phyloP scores from a whole-genome alignment of 2,329 filamentous ascomycete species.

The Trichophyton verrucosum region DNA sequence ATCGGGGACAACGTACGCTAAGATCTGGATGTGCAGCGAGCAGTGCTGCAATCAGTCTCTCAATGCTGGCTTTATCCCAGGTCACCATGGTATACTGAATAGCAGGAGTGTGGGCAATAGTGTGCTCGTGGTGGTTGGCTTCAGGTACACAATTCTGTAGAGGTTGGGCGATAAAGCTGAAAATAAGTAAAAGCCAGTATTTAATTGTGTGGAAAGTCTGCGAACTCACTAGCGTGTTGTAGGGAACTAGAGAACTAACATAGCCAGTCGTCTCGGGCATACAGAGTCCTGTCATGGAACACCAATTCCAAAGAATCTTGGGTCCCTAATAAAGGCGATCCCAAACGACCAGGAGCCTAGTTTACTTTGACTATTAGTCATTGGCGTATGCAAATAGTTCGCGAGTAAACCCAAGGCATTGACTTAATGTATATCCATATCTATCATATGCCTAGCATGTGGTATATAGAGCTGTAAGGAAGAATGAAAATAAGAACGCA shows the following conservation, averaged over 20 bases:
- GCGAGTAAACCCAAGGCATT: too few relatives aligned
- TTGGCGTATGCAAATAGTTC: too few relatives aligned
- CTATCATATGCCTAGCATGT: too few relatives aligned
- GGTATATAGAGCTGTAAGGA: too few relatives aligned
- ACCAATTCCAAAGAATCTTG: background rate
- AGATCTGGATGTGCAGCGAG: slow-evolving; percentile 20
- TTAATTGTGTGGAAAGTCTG: background rate
- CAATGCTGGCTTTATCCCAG: slow-evolving; percentile 18
- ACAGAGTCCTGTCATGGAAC: background rate
- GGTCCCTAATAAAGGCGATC: too few relatives aligned
- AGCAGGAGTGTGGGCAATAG: too few relatives aligned
- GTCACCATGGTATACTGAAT: slow-evolving; percentile 14
- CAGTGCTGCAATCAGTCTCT: slow-evolving; percentile 20
- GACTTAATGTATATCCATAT: too few relatives aligned
- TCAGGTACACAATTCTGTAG: too few relatives aligned
- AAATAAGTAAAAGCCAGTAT: background rate
- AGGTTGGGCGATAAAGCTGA: background rate
- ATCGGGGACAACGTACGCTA: slow-evolving; percentile 13
- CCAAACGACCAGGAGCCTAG: too few relatives aligned
- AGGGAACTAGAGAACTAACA: background rate
- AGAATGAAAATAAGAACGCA: too few relatives aligned
- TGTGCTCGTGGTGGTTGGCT: too few relatives aligned
- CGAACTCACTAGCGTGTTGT: background rate
- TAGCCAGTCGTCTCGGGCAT: background rate
- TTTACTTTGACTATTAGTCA: too few relatives aligned